Evolutionary conservation across 176 grass and related monocot genomes (phyloP).

Genomic region (Puccinellia tenuiflora): DNA sequence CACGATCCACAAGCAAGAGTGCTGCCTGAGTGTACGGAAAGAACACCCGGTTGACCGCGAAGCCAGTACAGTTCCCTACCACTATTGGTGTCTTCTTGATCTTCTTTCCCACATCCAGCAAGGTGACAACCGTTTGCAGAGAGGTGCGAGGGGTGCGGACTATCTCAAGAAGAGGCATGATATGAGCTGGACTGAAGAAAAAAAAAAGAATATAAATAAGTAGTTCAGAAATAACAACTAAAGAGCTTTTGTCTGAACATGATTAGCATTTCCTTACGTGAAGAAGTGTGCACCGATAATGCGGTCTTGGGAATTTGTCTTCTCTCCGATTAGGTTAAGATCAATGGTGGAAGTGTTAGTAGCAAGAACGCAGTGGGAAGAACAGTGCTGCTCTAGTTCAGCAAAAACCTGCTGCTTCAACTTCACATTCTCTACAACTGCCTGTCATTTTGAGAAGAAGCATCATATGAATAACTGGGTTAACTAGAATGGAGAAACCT

Average conservation of each 20-base stretch:
- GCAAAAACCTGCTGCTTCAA: slow-evolving; percentile 89
- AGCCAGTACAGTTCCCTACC: slow-evolving; percentile 77
- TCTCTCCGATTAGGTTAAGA: slow-evolving; percentile 83
- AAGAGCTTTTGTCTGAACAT: background rate
- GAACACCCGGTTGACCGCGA: slow-evolving; percentile 90
- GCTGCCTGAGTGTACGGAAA: slow-evolving; percentile 84
- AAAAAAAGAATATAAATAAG: background rate
- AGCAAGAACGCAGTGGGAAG: slow-evolving; percentile 67
- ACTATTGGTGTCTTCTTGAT: slow-evolving; percentile 89
- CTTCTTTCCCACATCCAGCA: slow-evolving; percentile 79
- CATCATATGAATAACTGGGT: background rate
- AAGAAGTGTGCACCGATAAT: slow-evolving; percentile 90
- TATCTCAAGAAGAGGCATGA: slow-evolving; percentile 93
- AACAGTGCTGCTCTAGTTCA: slow-evolving; percentile 76
- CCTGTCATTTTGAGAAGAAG: slow-evolving; percentile 37
- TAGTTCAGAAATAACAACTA: background rate
- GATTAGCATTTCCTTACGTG: slow-evolving; percentile 41
- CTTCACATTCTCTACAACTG: slow-evolving; percentile 70
- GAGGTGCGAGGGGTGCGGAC: slow-evolving; percentile 59
- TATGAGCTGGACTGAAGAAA: slow-evolving; percentile 60
- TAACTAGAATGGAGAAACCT: background rate
- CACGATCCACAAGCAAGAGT: slow-evolving; percentile 61
- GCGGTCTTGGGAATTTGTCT: slow-evolving; percentile 65
- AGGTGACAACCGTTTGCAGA: slow-evolving; percentile 66
- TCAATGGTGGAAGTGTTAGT: slow-evolving; percentile 92